Percentiles rank a stretch among this genome's conserved stretches.
phyloP scores from a whole-genome alignment of 805 yeast genomes.

The Debaryomyces prosopidis region DNA sequence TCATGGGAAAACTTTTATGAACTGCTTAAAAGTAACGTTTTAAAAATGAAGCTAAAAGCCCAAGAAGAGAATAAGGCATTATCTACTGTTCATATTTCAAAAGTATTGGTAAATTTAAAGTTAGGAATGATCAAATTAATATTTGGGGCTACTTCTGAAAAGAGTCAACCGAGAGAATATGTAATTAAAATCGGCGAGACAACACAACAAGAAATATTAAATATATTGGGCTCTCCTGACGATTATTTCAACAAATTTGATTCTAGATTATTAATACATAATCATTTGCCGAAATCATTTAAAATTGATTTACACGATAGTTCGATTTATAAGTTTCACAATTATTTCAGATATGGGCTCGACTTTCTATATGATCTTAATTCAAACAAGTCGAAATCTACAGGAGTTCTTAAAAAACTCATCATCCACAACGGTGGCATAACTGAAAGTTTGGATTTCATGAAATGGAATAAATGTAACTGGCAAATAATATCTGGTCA shows the following conservation, averaged over 20 bases:
- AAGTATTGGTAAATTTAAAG: conserved; percentile 17
- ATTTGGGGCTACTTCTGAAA: conserved; percentile 4
- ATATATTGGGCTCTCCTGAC: conserved; percentile 57
- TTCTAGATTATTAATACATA: conserved; percentile 43
- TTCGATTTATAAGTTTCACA: conserved; percentile 45
- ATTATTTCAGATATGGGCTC: conserved; percentile 55
- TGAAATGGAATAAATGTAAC: conserved; percentile 53
- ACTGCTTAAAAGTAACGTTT: neutral
- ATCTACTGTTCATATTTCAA: conserved; percentile 4
- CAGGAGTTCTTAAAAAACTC: conserved; percentile 45
- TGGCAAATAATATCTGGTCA: conserved; percentile 33
- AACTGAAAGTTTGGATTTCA: conserved; percentile 52
- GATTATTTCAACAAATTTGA: conserved; percentile 49
- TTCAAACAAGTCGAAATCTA: conserved; percentile 12
- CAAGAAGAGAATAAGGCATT: neutral
- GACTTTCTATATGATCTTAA: conserved; percentile 52
- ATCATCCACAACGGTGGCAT: conserved; percentile 52
- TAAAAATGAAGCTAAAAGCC: neutral
- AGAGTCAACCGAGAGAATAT: conserved; percentile 5
- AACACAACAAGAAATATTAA: conserved; percentile 49
- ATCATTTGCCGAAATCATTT: conserved; percentile 21
- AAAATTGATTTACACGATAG: conserved; percentile 9
- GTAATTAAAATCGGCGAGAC: conserved; percentile 40
- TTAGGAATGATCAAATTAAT: conserved; percentile 24
- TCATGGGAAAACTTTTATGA: conserved; percentile 29